Percentiles rank a stretch among this genome's conserved stretches.
phyloP scores from a whole-genome alignment of 2,329 filamentous ascomycete genomes.

The Sarocladium kiliense region DNA sequence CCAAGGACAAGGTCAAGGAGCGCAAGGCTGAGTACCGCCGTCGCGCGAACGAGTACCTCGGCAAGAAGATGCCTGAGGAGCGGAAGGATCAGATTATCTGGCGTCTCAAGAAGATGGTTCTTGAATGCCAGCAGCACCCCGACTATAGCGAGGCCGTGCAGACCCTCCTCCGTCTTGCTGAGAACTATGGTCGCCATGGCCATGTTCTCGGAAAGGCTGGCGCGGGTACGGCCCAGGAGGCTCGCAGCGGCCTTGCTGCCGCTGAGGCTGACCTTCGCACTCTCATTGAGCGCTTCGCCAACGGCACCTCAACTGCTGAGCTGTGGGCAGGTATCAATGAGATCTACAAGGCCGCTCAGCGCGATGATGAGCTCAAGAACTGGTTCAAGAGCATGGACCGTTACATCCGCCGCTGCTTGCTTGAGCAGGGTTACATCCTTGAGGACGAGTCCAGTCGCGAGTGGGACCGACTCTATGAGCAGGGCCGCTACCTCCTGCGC shows the following conservation, averaged over 20 bases:
- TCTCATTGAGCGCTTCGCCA: constrained; percentile 91
- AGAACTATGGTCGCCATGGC: constrained; percentile 76
- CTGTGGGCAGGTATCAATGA: constrained; percentile 78
- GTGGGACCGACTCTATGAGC: constrained; percentile 81
- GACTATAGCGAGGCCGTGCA: constrained; percentile 92
- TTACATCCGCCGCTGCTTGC: constrained; percentile 77
- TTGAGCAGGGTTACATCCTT: constrained; percentile 88
- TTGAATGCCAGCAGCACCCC: constrained; percentile 91
- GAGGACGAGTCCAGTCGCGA: constrained; percentile 73
- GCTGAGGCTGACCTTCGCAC: constrained; percentile 76
- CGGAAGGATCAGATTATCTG: constrained; percentile 88
- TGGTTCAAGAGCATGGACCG: constrained; percentile 81
- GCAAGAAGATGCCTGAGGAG: constrained; percentile 84
- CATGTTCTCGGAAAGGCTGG: constrained; percentile 60
- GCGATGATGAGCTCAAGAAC: constrained; percentile 75
- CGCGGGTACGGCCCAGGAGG: constrained; percentile 65
- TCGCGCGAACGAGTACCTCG: constrained; percentile 67
- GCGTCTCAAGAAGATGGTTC: constrained; percentile 93
- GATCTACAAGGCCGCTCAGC: constrained; percentile 82
- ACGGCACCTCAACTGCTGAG: constrained; percentile 84
- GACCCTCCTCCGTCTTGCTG: constrained; percentile 77
- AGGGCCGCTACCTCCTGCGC: constrained; percentile 79
- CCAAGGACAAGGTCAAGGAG: constrained; percentile 42
- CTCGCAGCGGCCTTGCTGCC: constrained; percentile 59
- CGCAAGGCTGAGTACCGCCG: constrained; percentile 38